Percentiles rank a stretch among this genome's conserved stretches.
phyloP scores from a whole-genome alignment of 345 rosid genomes.

The Eutrema yunnanense region DNA sequence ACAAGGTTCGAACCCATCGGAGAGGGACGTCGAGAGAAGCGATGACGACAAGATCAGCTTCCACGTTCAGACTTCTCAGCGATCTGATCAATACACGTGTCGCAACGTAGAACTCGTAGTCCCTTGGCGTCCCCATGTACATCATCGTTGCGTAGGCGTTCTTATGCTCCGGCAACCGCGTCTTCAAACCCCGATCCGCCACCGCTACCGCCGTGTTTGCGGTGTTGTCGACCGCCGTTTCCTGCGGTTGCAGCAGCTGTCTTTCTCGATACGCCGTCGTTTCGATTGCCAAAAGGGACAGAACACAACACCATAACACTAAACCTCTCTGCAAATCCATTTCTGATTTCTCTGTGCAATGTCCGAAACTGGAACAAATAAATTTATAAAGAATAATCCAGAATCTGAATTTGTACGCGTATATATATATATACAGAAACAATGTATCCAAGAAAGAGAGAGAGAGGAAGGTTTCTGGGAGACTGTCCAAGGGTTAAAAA shows the following conservation, averaged over 20 bases:
- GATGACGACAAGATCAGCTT: conserved; percentile 94
- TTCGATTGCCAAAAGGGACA: background rate
- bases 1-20: conserved; percentile 85
- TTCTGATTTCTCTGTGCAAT: conserved; percentile 1
- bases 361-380: background rate
- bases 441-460: conserved; percentile 6
- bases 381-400: background rate
- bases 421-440: conserved; percentile 2
- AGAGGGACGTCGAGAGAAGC: conserved; percentile 93
- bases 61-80: conserved; percentile 47
- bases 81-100: conserved; percentile 92
- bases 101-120: conserved; percentile 95
- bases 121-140: conserved; percentile 99
- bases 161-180: conserved; percentile 38
- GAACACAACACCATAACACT: conserved; percentile 6
- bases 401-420: conserved; percentile 1
- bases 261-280: conserved; percentile 27
- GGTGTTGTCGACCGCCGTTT: background rate
- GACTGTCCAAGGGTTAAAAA: conserved; percentile 16
- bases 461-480: conserved; percentile 17
- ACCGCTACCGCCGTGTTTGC: conserved; percentile 2
- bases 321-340: conserved; percentile 7
- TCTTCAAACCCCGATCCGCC: conserved; percentile 4
- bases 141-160: conserved; percentile 98
- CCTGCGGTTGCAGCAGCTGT: conserved; percentile 14